phyloP scores from a whole-genome alignment of 2,329 filamentous ascomycete species.

The Sporothrix variecibatus region DNA sequence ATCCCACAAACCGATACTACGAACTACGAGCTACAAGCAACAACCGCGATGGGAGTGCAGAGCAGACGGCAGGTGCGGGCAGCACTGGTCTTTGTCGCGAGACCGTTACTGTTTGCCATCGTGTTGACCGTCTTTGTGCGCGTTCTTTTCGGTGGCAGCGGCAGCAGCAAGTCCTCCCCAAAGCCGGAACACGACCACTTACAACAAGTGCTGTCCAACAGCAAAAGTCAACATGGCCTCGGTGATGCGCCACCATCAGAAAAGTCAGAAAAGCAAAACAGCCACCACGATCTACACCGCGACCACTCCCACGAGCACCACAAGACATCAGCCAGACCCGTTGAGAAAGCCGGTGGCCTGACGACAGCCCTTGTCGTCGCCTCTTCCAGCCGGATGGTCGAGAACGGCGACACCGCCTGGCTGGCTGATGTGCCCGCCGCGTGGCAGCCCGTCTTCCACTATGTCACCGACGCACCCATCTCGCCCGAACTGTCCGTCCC shows the following conservation, averaged over 20 bases:
- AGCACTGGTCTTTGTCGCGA: conserved; percentile 28
- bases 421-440: conserved; percentile 22
- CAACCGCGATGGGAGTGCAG: conserved; percentile 15
- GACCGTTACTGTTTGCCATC: conserved; percentile 30
- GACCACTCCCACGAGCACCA: not conserved
- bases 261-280: not conserved
- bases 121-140: conserved; percentile 26
- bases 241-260: conserved; percentile 18
- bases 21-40: not conserved
- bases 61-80: conserved; percentile 29
- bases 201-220: not conserved
- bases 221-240: conserved; percentile 11
- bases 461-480: conserved; percentile 33
- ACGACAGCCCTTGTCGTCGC: conserved; percentile 8
- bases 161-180: not conserved
- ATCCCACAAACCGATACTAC: not conserved
- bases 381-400: not conserved
- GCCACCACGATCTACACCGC: not conserved
- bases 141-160: conserved; percentile 23
- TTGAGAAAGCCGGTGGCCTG: not conserved
- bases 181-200: not conserved
- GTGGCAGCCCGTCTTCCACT: conserved; percentile 33
- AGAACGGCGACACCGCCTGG: not conserved
- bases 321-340: not conserved
- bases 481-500: conserved; percentile 33